Evolutionary conservation across 805 yeast species (phyloP).

Genomic region (Kluyveromyces nonfermentans): DNA sequence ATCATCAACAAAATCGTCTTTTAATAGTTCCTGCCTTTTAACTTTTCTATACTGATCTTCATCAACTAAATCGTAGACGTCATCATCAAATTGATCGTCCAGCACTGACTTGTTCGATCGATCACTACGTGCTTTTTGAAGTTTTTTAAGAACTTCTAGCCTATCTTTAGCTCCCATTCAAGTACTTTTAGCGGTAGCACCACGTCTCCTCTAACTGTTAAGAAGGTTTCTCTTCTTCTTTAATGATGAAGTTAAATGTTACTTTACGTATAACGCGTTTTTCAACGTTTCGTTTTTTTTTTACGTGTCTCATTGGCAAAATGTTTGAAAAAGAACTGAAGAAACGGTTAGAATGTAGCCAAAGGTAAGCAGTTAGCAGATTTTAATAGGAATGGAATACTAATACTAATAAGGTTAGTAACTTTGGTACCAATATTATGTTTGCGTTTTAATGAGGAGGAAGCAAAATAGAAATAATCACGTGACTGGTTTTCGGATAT

Average conservation of each 20-base stretch:
- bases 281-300: constrained; percentile 19
- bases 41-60: constrained; percentile 68
- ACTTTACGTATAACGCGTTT: neutral
- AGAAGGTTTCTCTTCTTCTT: too few relatives aligned
- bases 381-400: too few relatives aligned
- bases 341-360: too few relatives aligned
- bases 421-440: too few relatives aligned
- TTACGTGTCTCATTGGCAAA: constrained; percentile 12
- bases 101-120: constrained; percentile 19
- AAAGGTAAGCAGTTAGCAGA: too few relatives aligned
- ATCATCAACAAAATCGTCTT: constrained; percentile 90
- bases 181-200: neutral
- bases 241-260: too few relatives aligned
- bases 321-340: neutral
- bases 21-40: constrained; percentile 69
- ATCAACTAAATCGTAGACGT: constrained; percentile 76
- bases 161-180: constrained; percentile 36
- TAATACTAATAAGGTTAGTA: too few relatives aligned
- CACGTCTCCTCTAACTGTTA: neutral
- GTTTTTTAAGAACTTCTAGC: constrained; percentile 50
- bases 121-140: constrained; percentile 45
- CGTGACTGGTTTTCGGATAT: too few relatives aligned
- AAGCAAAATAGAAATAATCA: too few relatives aligned
- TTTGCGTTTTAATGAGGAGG: too few relatives aligned
- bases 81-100: constrained; percentile 42